These are phyloP conservation scores for Blepharisma undulans DNA, from an alignment of 169 alveolate genomes.

Conservation along the genomic window DNA sequence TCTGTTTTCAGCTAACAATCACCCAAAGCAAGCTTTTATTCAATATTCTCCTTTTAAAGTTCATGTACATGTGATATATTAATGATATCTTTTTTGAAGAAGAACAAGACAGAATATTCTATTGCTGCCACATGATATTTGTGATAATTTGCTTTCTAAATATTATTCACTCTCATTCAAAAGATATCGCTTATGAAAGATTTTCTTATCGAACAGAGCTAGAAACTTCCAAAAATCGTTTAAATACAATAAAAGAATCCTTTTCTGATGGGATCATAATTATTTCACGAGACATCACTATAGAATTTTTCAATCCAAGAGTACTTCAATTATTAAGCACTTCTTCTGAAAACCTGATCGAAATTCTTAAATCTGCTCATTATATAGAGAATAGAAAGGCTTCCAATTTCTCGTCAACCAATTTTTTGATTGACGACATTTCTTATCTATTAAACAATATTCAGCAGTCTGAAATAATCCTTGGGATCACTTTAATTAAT, in stretches of 20 bases:
- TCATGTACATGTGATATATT: not conserved
- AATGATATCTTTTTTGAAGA: not conserved
- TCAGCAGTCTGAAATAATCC: not conserved
- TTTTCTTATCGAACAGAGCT: not conserved
- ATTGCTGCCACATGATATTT: not conserved
- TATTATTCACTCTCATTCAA: not conserved
- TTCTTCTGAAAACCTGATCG: not conserved
- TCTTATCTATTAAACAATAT: not conserved
- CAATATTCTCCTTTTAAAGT: not conserved
- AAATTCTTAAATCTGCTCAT: not conserved
- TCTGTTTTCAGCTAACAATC: not conserved
- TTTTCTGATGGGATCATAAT: not conserved
- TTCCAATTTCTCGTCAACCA: not conserved
- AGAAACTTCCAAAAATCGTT: not conserved
- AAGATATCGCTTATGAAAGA: not conserved
- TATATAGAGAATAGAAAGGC: not conserved
- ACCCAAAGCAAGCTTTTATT: not conserved
- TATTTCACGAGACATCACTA: not conserved
- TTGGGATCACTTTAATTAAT: not conserved
- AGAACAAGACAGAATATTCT: not conserved
- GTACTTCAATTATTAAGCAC: not conserved
- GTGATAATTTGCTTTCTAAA: not conserved
- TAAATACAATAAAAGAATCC: not conserved
- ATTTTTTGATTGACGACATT: not conserved
- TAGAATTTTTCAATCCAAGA: not conserved